Conservation (phyloP, 495 filamentous ascomycete species). For the Xylaria flabelliformis region DNA sequence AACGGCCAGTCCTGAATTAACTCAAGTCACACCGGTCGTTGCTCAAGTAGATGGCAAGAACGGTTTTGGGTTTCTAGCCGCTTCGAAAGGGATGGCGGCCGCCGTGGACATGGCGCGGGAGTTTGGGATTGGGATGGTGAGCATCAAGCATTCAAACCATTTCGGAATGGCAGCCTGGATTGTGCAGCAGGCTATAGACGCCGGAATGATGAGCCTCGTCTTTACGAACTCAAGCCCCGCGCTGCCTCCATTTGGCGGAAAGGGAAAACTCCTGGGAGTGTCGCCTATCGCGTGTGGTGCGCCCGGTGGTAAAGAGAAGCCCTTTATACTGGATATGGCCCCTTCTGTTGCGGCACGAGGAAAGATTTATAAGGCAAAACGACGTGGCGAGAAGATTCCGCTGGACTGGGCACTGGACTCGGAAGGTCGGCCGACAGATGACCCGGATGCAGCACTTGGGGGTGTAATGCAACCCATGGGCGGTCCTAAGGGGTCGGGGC, state of each 20-base stretch:
- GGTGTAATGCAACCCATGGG: conserved; percentile 84
- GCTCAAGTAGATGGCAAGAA: conserved; percentile 72
- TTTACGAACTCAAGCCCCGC: conserved; percentile 83
- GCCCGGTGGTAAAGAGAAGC: conserved; percentile 59
- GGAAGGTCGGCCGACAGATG: conserved; percentile 71
- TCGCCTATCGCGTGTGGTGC: conserved; percentile 80
- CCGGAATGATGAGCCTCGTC: conserved; percentile 74
- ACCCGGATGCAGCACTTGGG: conserved; percentile 68
- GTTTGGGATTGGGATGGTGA: conserved; percentile 75
- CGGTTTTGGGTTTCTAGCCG: conserved; percentile 75
- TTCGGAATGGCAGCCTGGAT: conserved; percentile 84
- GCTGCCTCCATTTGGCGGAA: conserved; percentile 74
- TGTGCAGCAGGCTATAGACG: conserved; percentile 74
- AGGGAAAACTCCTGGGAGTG: conserved; percentile 72
- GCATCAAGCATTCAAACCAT: conserved; percentile 77
- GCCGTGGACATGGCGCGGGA: conserved; percentile 69
- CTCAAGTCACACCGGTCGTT: conserved; percentile 69
- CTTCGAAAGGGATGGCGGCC: conserved; percentile 64
- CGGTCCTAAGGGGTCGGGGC: conserved; percentile 74
- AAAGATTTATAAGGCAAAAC: conserved; percentile 75
- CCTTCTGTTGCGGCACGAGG: conserved; percentile 74
- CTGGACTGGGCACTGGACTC: conserved; percentile 74
- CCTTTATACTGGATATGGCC: conserved; percentile 82
- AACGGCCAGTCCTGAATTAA: conserved; percentile 60
- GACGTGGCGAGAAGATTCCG: conserved; percentile 77